Evolutionary conservation across 2,329 filamentous ascomycete species (phyloP), one percentile per base, ranked within the genome.

Genomic region (Xylariaceae sp.): DNA sequence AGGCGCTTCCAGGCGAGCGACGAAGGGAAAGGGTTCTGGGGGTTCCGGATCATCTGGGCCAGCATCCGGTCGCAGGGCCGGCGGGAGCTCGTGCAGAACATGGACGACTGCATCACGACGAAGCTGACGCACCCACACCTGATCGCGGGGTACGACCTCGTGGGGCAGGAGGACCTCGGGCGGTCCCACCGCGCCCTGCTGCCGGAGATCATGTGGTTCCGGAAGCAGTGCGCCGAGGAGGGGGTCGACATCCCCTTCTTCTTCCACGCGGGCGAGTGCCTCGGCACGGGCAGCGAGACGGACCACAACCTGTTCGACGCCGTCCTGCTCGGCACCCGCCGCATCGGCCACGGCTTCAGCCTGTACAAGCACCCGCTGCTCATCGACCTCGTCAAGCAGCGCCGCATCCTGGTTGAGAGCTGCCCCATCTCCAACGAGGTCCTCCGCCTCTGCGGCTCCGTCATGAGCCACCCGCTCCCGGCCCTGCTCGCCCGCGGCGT

Each of bases 391-490:
- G 81, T 95, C 50, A 90, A 89, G 55, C 83, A 94, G 49, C 88
- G 85, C 65, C 81, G 81, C 47, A 94, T 97, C 43, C 71, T 95
- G 5, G 69, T 97, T 41, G 92, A 97, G 62, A 85, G 81, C 52
- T 97, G 89, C 60, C 89, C 89, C 0, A 88, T 95, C 43, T 88
- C 83, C 11, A 95, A 95, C 62, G 88, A 95, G 59, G 81, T 94
- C 2, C 72, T 95, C 8, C 76, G 88, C 0, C 75, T 94, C 13
- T 87, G 85, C 39, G 76, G 79, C 41, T 85, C 79, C 29, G 81
- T 94, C 56, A 76, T 83, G 62, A 74, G 78, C 1, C 88, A 95
- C 57, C 83, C 88, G 0, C 71, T 96, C 1, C 89, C 89, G 0
- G 85, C 88, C 0, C 73, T 97, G 1, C 70, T 97, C 3, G 82